Percentiles rank a stretch among this genome's conserved stretches.
Evolutionary conservation across 2,329 filamentous ascomycete genomes (phyloP).

Genomic region (Pseudocercospora eumusae): DNA sequence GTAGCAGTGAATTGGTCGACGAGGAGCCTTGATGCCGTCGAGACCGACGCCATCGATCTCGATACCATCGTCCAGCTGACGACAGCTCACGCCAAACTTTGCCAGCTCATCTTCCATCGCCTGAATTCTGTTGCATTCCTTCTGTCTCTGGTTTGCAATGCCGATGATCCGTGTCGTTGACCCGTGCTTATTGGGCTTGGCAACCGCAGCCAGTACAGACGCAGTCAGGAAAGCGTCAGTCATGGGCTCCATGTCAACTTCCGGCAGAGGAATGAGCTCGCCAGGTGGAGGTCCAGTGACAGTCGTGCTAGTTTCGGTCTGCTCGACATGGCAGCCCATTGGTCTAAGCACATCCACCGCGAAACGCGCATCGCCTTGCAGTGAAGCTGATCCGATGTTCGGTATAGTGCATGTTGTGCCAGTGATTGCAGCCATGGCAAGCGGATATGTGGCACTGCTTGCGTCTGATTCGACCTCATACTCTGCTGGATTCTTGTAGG

Average conservation of each 20-base stretch:
- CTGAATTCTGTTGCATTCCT: constrained; percentile 94
- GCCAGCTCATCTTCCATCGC: constrained; percentile 94
- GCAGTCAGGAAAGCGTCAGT: constrained; percentile 97
- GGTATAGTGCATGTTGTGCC: constrained; percentile 94
- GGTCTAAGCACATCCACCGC: constrained; percentile 84
- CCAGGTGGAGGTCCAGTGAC: constrained; percentile 84
- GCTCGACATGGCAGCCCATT: constrained; percentile 90
- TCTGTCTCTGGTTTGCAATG: constrained; percentile 96
- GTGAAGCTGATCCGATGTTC: constrained; percentile 87
- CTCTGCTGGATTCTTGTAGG: constrained; percentile 78
- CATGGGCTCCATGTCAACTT: constrained; percentile 99
- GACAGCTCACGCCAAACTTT: constrained; percentile 86
- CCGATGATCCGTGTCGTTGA: constrained; percentile 80
- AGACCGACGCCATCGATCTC: constrained; percentile 64
- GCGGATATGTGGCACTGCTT: constrained; percentile 93
- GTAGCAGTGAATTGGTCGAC: constrained; percentile 81
- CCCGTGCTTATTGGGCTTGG: constrained; percentile 64
- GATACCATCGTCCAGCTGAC: constrained; percentile 93
- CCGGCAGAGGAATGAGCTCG: constrained; percentile 69
- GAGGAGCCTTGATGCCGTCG: constrained; percentile 55
- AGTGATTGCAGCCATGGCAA: constrained; percentile 91
- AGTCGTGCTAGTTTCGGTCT: constrained; percentile 82
- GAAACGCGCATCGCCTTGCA: constrained; percentile 94
- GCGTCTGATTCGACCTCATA: constrained; percentile 97
- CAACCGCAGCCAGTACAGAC: constrained; percentile 87